A percentile compares a stretch with the other conserved stretches of the same genome.
Conservation (phyloP, 768 basidiomycete species). For the Boletales sp. region DNA sequence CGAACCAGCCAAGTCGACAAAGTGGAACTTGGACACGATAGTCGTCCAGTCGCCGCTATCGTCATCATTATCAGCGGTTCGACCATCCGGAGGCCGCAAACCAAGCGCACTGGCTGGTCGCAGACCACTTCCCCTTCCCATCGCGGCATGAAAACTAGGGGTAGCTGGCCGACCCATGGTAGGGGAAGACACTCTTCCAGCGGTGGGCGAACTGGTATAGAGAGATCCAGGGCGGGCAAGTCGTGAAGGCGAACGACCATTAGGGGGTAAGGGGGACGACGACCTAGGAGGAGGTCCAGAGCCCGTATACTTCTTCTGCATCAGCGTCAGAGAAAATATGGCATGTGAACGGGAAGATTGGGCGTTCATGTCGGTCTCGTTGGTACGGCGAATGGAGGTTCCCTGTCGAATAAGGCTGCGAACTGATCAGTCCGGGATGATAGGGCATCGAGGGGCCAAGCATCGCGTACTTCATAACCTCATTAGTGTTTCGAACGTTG, state of each 20-base stretch:
- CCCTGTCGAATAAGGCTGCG: conserved; percentile 85
- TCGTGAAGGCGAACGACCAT: conserved; percentile 72
- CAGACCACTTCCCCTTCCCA: conserved; percentile 61
- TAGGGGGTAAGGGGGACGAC: conserved; percentile 70
- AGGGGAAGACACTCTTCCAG: conserved; percentile 63
- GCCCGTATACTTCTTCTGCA: conserved; percentile 83
- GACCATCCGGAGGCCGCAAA: conserved; percentile 50
- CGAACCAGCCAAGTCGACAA: conserved; percentile 95
- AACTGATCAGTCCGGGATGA: conserved; percentile 21
- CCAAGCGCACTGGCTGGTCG: conserved; percentile 83
- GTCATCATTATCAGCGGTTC: conserved; percentile 44
- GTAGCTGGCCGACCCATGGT: conserved; percentile 75
- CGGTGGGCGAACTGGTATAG: conserved; percentile 41
- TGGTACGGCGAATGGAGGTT: conserved; percentile 86
- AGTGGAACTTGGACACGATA: conserved; percentile 94
- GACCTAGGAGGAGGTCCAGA: conserved; percentile 67
- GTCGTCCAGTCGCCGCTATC: conserved; percentile 84
- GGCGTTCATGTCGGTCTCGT: conserved; percentile 98
- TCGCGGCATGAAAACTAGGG: conserved; percentile 73
- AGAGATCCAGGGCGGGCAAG: conserved; percentile 82
- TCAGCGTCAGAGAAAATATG: conserved; percentile 94
- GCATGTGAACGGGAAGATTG: conserved; percentile 98
- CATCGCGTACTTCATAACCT: conserved; percentile 86
- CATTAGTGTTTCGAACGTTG: conserved; percentile 72
- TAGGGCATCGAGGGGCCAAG: conserved; percentile 2